phyloP scores from a whole-genome alignment of 768 basidiomycete species.

The Pulveroboletus sp. region DNA sequence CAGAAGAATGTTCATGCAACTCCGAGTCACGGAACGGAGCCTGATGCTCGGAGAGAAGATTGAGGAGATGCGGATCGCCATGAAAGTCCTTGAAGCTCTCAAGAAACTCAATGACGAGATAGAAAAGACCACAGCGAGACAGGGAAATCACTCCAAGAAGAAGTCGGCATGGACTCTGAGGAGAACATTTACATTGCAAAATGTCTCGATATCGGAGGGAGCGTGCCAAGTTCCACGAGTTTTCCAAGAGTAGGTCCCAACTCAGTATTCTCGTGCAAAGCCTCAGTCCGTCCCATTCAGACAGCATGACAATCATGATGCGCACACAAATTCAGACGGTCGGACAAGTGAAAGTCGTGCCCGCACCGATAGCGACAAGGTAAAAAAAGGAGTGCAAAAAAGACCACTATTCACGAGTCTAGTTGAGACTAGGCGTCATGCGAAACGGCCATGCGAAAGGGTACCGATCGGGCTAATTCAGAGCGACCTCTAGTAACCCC shows the following conservation, averaged over 20 bases:
- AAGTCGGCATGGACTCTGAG: conserved; percentile 64
- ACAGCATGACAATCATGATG: conserved; percentile 80
- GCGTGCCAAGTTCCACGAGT: conserved; percentile 87
- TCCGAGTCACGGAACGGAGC: conserved; percentile 95
- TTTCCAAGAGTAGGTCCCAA: conserved; percentile 68
- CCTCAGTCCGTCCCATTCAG: conserved; percentile 38
- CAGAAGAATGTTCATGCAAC: conserved; percentile 95
- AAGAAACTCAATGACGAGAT: conserved; percentile 97
- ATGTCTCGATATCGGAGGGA: conserved; percentile 71
- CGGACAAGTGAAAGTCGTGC: no score
- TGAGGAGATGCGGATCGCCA: conserved; percentile 94
- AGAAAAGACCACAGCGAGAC: conserved; percentile 93
- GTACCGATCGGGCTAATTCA: no score
- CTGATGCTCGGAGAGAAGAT: conserved; percentile 95
- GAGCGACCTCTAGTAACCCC: no score
- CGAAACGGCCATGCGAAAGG: no score
- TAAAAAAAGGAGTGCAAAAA: no score
- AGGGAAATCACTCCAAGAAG: conserved; percentile 86
- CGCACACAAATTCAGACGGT: conserved; percentile 83
- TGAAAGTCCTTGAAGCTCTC: conserved; percentile 94
- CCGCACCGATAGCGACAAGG: no score
- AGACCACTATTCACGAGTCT: no score
- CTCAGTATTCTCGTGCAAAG: conserved; percentile 4
- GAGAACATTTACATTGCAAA: conserved; percentile 64
- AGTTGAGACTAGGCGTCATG: no score